Percentiles rank a stretch among this genome's conserved stretches.
phyloP scores from a whole-genome alignment of 2,329 filamentous ascomycete species.

The Penicillium sp. region DNA sequence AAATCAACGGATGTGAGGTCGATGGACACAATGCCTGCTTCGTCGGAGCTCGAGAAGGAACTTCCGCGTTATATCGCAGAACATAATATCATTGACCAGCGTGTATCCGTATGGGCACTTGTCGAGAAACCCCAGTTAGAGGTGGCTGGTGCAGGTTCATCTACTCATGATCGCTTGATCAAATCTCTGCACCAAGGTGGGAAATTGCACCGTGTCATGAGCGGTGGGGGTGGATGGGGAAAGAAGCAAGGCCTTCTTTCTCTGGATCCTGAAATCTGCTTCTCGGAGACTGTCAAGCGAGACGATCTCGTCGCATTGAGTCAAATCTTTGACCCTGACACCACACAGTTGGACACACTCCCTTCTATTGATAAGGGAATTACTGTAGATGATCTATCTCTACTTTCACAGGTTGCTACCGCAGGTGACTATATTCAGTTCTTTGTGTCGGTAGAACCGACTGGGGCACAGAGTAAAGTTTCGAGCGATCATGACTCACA shows the following conservation, averaged over 20 bases:
- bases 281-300: constrained; percentile 17
- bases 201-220: constrained; percentile 42
- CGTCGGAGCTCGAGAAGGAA: constrained; percentile 40
- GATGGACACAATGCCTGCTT: constrained; percentile 36
- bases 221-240: constrained; percentile 45
- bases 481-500: background rate
- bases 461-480: background rate
- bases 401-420: constrained; percentile 38
- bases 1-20: constrained; percentile 29
- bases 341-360: constrained; percentile 11
- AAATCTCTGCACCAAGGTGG: constrained; percentile 31
- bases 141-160: constrained; percentile 4
- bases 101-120: constrained; percentile 42
- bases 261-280: constrained; percentile 39
- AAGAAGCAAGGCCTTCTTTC: constrained; percentile 45
- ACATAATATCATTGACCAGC: constrained; percentile 34
- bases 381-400: constrained; percentile 32
- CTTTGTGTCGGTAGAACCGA: constrained; percentile 34
- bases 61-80: constrained; percentile 40
- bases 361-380: constrained; percentile 20
- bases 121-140: constrained; percentile 28
- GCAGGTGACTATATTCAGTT: constrained; percentile 42
- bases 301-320: constrained; percentile 19
- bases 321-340: constrained; percentile 21
- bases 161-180: constrained; percentile 22